Conservation (phyloP, 352 stramenopile genomes). For the Globisporangium polare region DNA sequence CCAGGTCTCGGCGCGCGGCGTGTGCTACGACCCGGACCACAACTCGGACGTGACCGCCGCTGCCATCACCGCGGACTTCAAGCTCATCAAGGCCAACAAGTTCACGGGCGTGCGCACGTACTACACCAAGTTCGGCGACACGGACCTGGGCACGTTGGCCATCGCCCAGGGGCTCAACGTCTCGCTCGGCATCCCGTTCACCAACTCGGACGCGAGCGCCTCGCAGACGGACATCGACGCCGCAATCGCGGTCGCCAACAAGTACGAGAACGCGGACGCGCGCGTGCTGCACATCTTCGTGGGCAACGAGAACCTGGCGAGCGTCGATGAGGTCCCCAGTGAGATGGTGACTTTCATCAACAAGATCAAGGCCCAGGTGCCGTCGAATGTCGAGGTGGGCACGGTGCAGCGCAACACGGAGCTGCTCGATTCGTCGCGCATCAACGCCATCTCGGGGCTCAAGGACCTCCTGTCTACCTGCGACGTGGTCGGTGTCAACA, state of each 20-base stretch:
- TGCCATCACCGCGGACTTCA: conserved; percentile 39
- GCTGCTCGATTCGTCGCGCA: conserved; percentile 35
- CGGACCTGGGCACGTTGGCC: conserved; percentile 37
- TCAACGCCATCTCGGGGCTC: conserved; percentile 27
- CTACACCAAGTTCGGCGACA: conserved; percentile 35
- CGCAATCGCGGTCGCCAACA: conserved; percentile 23
- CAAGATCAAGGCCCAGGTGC: conserved; percentile 28
- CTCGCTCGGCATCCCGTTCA: conserved; percentile 40
- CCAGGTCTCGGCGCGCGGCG: conserved; percentile 18
- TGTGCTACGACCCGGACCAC: conserved; percentile 51
- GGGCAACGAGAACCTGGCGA: conserved; percentile 55
- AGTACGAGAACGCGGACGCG: conserved; percentile 26
- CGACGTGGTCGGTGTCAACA: conserved; percentile 70
- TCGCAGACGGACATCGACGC: conserved; percentile 33
- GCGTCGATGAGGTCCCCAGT: conserved; percentile 23
- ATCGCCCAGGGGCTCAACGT: conserved; percentile 44
- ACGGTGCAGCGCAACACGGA: conserved; percentile 54
- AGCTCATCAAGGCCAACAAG: conserved; percentile 37
- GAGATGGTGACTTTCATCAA: conserved; percentile 41
- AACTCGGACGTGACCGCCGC: conserved; percentile 28
- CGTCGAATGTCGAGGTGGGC: conserved; percentile 28
- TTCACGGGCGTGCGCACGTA: conserved; percentile 50
- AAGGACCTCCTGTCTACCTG: conserved; percentile 41
- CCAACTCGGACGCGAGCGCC: conserved; percentile 27
- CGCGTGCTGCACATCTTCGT: conserved; percentile 53